A percentile compares a stretch with the other conserved stretches of the same genome.
These are phyloP conservation scores for Fallopia convolvulus DNA, from an alignment of 148 eudicot species.

Conservation along the genomic window DNA sequence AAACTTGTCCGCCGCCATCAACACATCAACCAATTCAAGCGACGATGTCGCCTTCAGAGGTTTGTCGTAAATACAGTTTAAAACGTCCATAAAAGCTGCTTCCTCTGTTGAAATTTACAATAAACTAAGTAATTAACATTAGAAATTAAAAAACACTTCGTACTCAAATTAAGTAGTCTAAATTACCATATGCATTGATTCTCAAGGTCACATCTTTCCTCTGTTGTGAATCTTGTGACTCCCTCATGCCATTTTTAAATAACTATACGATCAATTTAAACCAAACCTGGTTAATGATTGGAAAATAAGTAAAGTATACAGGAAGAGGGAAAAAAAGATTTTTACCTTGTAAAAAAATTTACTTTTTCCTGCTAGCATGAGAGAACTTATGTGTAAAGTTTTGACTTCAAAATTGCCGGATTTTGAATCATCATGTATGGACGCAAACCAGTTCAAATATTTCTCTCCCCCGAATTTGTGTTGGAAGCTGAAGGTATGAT, in stretches of 20 bases:
- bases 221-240: neutral
- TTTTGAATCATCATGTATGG: neutral
- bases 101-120: constrained; percentile 16
- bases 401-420: neutral
- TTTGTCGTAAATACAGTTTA: constrained; percentile 20
- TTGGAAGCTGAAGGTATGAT: too few relatives aligned
- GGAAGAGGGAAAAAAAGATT: too few relatives aligned
- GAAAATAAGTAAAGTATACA: too few relatives aligned
- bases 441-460: neutral
- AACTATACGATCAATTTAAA: neutral
- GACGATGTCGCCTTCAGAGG: constrained; percentile 20
- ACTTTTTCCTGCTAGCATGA: neutral
- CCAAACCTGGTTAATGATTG: neutral
- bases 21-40: neutral
- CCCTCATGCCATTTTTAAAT: neutral
- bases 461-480: neutral
- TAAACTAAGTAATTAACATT: too few relatives aligned
- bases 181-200: neutral
- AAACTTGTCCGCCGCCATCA: constrained; percentile 7
- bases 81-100: constrained; percentile 28
- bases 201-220: neutral
- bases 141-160: neutral
- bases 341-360: neutral
- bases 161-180: neutral
- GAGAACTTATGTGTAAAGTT: neutral